Evolutionary conservation across 2,329 filamentous ascomycete genomes (phyloP), one percentile per base, ranked within the genome.

Genomic region (Didymella segeticola): DNA sequence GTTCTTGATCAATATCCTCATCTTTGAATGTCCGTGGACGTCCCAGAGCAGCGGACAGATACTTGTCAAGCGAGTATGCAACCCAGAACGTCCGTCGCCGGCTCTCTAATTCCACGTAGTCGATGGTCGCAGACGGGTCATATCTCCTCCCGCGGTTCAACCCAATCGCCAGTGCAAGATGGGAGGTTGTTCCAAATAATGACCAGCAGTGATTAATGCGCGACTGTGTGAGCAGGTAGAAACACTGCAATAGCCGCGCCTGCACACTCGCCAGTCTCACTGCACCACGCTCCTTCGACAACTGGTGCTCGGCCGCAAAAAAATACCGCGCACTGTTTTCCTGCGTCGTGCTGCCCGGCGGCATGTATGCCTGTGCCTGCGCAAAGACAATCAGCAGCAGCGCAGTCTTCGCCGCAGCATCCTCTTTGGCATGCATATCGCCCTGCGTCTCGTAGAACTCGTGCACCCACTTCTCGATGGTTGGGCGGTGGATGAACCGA

Each of bases 151-250:
- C 71, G 15, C 78, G 69, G 47, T 79, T 72, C n/a, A 77, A 50
- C 3, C 81, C 79, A 1, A 83, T 73, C 3, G 72, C 77, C 2
- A 79, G 77, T 0, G 80, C 75, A 1, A 86, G 76, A 43, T 84
- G 84, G 2, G 84, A 72, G 0, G 81, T 78, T 2, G 79, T 84
- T 0, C 84, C 84, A 62, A 87, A 86, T 2, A 80, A 74, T 61
- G 83, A 85, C 83, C 84, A 86, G 15, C 82, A 83, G 33, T 85
- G 81, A 48, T 86, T 86, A 61, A 85, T 81, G 0, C 84, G 77
- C 1, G 83, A 84, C 0, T 84, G 84, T 4, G 79, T 81, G 0
- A 87, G 74, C 17, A 87, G 74, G 55, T 85, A 87, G 5, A 86
- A 75, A 11, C 83, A 83, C 58, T 86, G 83, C 1, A 84, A 76